Evolutionary conservation across 352 stramenopile species (phyloP).

Genomic region (Discostella stelligera): DNA sequence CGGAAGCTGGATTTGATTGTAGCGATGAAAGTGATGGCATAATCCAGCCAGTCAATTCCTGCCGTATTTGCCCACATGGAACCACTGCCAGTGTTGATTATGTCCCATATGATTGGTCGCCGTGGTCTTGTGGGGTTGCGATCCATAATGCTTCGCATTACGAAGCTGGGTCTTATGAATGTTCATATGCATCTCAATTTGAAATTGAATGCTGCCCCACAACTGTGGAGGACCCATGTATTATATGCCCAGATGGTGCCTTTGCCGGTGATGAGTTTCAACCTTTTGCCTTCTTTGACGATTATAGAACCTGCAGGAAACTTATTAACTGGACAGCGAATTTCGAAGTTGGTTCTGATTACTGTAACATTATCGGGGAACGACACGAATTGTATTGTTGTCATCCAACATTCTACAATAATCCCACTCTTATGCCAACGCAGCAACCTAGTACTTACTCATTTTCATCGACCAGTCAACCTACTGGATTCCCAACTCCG

Average conservation of each 20-base stretch:
- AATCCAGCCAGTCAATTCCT: neutral
- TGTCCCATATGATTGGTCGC: neutral
- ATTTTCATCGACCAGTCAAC: neutral
- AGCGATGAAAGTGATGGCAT: neutral
- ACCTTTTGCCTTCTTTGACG: neutral
- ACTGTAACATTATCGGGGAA: neutral
- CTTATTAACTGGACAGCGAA: neutral
- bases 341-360: slow-evolving; percentile 3
- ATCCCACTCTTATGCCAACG: too few species aligned
- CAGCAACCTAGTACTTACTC: neutral
- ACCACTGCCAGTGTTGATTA: neutral
- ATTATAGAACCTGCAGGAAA: neutral
- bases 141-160: neutral
- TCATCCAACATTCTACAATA: neutral
- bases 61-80: neutral
- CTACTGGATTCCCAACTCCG: neutral
- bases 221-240: neutral
- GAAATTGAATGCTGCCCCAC: neutral
- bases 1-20: slow-evolving; percentile 12
- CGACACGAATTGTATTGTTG: neutral
- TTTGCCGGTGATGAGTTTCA: neutral
- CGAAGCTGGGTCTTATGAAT: neutral
- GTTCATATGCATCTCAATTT: neutral
- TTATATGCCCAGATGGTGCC: neutral
- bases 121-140: neutral